These are phyloP conservation scores for Microcos paniculata DNA, from an alignment of 345 rosid species.

Conservation along the genomic window DNA sequence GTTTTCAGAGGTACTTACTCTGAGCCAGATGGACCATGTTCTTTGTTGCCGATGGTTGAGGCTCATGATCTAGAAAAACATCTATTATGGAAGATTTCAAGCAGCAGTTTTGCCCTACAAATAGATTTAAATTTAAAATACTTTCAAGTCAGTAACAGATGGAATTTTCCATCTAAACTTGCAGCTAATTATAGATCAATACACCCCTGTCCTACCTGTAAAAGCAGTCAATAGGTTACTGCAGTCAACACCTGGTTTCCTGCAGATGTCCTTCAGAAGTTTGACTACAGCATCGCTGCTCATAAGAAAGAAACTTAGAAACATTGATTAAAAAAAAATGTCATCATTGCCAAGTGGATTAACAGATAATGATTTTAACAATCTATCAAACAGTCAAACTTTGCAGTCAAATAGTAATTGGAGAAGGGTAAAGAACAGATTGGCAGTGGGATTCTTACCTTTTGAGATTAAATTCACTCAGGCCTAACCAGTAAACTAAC, in stretches of 20 bases:
- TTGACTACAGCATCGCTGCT: conserved; percentile 36
- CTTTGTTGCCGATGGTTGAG: conserved; percentile 52
- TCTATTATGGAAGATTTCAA: conserved; percentile 39
- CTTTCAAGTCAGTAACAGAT: neutral
- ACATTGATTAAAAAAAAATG: neutral
- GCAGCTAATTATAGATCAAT: neutral
- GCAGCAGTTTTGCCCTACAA: conserved; percentile 60
- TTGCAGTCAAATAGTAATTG: neutral
- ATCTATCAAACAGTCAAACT: neutral
- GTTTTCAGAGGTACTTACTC: conserved; percentile 29
- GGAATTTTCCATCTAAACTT: neutral
- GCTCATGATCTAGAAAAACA: conserved; percentile 45
- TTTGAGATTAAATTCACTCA: conserved; percentile 38
- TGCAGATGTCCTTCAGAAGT: conserved; percentile 38
- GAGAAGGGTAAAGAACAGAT: neutral
- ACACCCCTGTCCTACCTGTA: conserved; percentile 34
- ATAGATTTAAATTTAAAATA: neutral
- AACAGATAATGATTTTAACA: neutral
- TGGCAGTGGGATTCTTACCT: conserved; percentile 29
- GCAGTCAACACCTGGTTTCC: conserved; percentile 41
- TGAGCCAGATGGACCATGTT: conserved; percentile 65
- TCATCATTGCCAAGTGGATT: neutral
- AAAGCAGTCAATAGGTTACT: conserved; percentile 38
- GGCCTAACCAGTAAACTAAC: conserved; percentile 38
- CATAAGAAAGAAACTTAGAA: neutral